These are phyloP conservation scores for Plasmodium malariae DNA, from an alignment of 169 alveolate genomes.

Conservation along the genomic window DNA sequence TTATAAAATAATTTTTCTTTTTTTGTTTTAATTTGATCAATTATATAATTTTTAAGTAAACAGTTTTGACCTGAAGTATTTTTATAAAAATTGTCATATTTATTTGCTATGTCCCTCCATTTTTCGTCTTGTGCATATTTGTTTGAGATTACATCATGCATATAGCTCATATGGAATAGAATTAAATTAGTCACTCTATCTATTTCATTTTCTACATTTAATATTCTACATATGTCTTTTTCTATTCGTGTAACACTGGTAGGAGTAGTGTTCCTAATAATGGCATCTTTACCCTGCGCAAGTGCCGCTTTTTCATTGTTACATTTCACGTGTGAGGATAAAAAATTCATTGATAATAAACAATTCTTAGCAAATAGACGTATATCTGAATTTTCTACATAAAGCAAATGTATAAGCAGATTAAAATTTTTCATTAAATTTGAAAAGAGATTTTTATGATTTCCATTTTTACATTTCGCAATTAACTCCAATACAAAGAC, in stretches of 20 bases:
- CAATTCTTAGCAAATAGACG: constrained; percentile 10
- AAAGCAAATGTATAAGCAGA: constrained; percentile 20
- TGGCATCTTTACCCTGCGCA: neutral
- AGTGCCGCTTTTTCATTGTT: neutral
- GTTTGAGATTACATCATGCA: neutral
- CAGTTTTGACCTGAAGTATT: neutral
- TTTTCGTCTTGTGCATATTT: neutral
- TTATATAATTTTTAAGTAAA: constrained; percentile 23
- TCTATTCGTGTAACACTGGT: neutral
- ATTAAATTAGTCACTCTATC: constrained; percentile 24
- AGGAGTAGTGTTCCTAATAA: neutral
- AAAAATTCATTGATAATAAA: constrained; percentile 1
- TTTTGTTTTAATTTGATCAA: constrained; percentile 19
- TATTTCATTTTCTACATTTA: constrained; percentile 16
- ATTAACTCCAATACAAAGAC: constrained; percentile 27
- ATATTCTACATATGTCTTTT: neutral
- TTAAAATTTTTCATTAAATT: constrained; percentile 19
- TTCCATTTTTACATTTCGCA: constrained; percentile 1
- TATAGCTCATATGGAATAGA: constrained; percentile 28
- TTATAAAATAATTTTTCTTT: constrained; percentile 54
- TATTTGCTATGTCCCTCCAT: neutral
- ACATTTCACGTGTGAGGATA: neutral
- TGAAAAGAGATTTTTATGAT: constrained; percentile 5
- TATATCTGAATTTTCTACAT: constrained; percentile 26
- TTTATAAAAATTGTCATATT: constrained; percentile 43